Evolutionary conservation across 176 grass and related monocot species (phyloP), one percentile per base, ranked within the genome.

Genomic region (Musa troglodytarum): DNA sequence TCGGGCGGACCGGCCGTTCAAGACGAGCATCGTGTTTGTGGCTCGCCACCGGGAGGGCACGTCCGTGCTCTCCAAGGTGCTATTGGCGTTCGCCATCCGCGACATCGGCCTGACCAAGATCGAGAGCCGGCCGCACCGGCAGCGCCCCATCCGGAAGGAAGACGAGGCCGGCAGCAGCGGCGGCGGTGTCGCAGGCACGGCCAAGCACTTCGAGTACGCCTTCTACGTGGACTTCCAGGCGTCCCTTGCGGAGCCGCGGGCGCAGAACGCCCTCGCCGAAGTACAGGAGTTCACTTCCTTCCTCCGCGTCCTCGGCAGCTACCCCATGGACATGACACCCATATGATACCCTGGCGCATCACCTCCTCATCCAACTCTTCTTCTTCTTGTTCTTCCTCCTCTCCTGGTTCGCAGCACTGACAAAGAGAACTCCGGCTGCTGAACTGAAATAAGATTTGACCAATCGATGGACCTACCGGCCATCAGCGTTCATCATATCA

Each of bases 171-270:
- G 1, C 72, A 2, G 43, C 28, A 1, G 65, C 6, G 1, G 43
- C 9, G 67, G 49, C 68, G 49, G 34, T 34, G 34, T 34, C 34
- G 24, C 53, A 11, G 53, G 49, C 24, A 34, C 72, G 72, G 69
- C 72, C 10, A 74, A 74, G 72, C 53, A 58, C 53, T 74, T 74
- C 72, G 72, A 74, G 24, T 74, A 74, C 53, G 57, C 25, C 14
- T 74, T 74, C 72, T 74, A 74, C 72, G 21, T 74, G 53, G 72
- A 74, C 52, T 74, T 74, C 72, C 72, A 74, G 72, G 72, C 72
- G 22, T 74, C 72, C 10, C 72, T 74, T 21, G 72, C 72, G 52
- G 72, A 74, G 53, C 22, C 72, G 8, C 52, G 72, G 23, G 72
- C 72, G 24, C 72, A 74, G 53, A 15, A 74, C 52, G 72, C 72